phyloP scores from a whole-genome alignment of 2,329 filamentous ascomycete genomes.

The Acarospora socialis region DNA sequence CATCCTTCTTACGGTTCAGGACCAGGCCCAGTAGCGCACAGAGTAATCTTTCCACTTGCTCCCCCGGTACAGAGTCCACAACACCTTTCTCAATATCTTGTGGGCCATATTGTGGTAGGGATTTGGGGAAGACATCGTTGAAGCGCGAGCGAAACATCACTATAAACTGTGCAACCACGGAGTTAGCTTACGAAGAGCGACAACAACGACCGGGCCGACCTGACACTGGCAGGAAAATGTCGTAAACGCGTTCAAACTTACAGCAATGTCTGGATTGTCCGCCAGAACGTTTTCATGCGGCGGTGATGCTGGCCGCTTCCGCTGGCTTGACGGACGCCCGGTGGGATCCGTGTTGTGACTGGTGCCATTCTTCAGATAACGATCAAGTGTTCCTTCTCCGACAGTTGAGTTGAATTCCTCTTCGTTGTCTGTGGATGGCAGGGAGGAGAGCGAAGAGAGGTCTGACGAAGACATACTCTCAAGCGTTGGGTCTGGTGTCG shows the following conservation, averaged over 20 bases:
- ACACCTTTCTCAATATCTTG: constrained; percentile 89
- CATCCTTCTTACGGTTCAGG: constrained; percentile 94
- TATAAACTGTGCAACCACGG: constrained; percentile 55
- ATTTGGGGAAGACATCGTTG: constrained; percentile 74
- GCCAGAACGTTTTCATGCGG: constrained; percentile 80
- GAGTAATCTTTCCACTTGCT: constrained; percentile 73
- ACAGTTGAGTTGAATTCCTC: constrained; percentile 26
- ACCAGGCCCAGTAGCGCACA: constrained; percentile 80
- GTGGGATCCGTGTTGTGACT: constrained; percentile 22
- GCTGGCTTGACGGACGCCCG: constrained; percentile 37
- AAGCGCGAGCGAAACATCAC: constrained; percentile 97
- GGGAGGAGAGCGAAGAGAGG: constrained; percentile 43
- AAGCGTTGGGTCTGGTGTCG: constrained; percentile 1
- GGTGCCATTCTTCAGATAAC: constrained; percentile 31
- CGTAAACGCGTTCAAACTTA: constrained; percentile 42
- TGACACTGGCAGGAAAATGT: constrained; percentile 21
- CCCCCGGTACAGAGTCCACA: constrained; percentile 60
- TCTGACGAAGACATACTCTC: constrained; percentile 39
- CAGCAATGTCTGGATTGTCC: constrained; percentile 83
- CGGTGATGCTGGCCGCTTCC: constrained; percentile 74
- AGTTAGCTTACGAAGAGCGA: constrained; percentile 11
- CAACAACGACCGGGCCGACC: constrained; percentile 12
- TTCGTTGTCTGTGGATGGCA: constrained; percentile 46
- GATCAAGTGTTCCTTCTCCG: constrained; percentile 28
- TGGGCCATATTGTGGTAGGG: constrained; percentile 76